Conservation (phyloP, 768 basidiomycete genomes). For the Trichaptum fuscoviolaceum region DNA sequence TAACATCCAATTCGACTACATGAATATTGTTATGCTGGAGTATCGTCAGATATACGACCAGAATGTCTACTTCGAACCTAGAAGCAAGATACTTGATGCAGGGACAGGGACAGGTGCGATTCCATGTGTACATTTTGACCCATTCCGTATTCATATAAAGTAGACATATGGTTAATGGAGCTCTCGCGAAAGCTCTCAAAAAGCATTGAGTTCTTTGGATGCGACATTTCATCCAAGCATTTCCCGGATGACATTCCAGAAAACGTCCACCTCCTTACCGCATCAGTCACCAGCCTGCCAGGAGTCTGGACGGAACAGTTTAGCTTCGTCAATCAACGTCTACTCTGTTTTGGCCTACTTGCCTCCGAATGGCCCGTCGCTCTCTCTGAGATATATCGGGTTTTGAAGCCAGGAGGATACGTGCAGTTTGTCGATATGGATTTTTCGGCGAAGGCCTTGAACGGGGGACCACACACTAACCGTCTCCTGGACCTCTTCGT, state of each 20-base stretch:
- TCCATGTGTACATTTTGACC: too few species aligned
- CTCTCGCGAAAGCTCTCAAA: too few species aligned
- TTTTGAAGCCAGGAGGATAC: constrained; percentile 27
- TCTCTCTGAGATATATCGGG: constrained; percentile 25
- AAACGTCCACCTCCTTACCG: constrained; percentile 13
- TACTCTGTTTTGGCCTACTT: constrained; percentile 27
- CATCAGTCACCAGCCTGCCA: constrained; percentile 24
- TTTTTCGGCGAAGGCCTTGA: neutral
- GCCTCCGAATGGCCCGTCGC: constrained; percentile 23
- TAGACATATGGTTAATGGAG: constrained; percentile 17
- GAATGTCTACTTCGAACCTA: neutral
- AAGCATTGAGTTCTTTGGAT: constrained; percentile 8
- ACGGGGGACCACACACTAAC: neutral
- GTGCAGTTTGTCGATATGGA: constrained; percentile 25
- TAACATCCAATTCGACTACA: too few species aligned
- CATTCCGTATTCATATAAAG: too few species aligned
- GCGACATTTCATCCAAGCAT: constrained; percentile 14
- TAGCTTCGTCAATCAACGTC: constrained; percentile 27
- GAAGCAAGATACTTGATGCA: neutral
- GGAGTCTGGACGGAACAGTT: constrained; percentile 27
- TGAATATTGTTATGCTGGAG: neutral
- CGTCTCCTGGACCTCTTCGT: neutral
- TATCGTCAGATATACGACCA: neutral
- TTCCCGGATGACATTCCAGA: constrained; percentile 10
- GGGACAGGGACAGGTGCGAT: constrained; percentile 1